A percentile compares a stretch with the other conserved stretches of the same genome.
phyloP scores from a whole-genome alignment of 257 asterid genomes.

The Coffea canephora region DNA sequence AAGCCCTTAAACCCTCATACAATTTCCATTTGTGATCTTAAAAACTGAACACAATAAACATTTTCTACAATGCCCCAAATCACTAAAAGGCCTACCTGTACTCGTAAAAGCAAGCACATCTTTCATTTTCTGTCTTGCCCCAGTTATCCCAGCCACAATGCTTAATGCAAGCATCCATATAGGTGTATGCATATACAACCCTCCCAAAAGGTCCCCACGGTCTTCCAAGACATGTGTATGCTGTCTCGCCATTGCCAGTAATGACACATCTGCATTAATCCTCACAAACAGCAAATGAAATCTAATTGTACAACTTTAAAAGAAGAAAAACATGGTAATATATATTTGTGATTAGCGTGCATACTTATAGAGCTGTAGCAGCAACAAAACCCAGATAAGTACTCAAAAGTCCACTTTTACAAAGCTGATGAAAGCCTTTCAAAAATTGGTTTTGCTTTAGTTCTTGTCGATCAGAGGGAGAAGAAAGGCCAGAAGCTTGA shows the following conservation, averaged over 20 bases:
- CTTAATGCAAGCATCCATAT: constrained; percentile 72
- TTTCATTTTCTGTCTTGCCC: constrained; percentile 89
- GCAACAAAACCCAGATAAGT: neutral
- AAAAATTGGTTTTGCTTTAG: neutral
- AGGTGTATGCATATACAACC: constrained; percentile 76
- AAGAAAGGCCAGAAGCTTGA: neutral
- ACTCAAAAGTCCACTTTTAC: neutral
- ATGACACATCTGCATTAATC: constrained; percentile 74
- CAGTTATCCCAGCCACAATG: constrained; percentile 91
- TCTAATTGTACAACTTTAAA: neutral
- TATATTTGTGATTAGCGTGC: neutral
- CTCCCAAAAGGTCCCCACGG: constrained; percentile 99
- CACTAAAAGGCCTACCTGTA: constrained; percentile 52
- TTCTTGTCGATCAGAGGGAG: neutral
- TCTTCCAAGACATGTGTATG: constrained; percentile 72
- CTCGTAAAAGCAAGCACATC: constrained; percentile 95
- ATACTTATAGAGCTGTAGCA: neutral
- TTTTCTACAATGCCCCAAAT: neutral
- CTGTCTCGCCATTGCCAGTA: constrained; percentile 71
- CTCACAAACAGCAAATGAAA: neutral
- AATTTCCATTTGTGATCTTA: neutral
- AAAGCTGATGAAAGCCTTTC: neutral
- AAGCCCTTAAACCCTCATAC: neutral
- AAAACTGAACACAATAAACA: neutral
- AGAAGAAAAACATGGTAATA: neutral